phyloP scores from a whole-genome alignment of 257 asterid species.

The Linderniella brevidens region DNA sequence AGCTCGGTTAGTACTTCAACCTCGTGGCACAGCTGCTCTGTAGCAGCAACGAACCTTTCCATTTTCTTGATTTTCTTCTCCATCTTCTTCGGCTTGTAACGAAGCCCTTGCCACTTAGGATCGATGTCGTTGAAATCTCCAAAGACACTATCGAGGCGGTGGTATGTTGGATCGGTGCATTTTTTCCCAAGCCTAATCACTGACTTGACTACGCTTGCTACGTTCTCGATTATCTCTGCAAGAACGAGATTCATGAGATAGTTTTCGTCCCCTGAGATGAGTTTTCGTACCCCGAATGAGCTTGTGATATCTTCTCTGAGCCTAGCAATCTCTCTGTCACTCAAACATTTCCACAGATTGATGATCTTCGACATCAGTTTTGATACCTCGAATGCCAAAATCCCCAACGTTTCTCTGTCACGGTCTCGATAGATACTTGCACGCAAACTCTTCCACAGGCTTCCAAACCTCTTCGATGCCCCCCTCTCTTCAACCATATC shows the following conservation, averaged over 20 bases:
- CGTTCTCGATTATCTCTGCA: conserved; percentile 47
- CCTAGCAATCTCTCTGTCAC: conserved; percentile 34
- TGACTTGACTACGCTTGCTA: conserved; percentile 33
- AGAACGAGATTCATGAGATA: conserved; percentile 58
- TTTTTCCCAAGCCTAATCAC: conserved; percentile 56
- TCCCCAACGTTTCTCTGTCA: conserved; percentile 35
- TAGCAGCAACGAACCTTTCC: conserved; percentile 64
- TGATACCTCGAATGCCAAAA: conserved; percentile 62
- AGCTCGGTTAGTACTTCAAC: conserved; percentile 63
- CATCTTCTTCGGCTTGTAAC: conserved; percentile 57
- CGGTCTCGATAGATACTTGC: conserved; percentile 33
- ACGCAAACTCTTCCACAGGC: conserved; percentile 53
- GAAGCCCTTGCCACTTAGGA: conserved; percentile 39
- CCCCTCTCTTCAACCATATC: conserved; percentile 46
- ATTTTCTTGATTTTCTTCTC: conserved; percentile 75
- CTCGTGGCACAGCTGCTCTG: conserved; percentile 63
- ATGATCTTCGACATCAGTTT: conserved; percentile 67
- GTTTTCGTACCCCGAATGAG: conserved; percentile 50
- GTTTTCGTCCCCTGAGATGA: conserved; percentile 44
- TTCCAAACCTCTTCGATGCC: conserved; percentile 45
- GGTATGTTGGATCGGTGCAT: conserved; percentile 40
- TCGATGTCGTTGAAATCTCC: conserved; percentile 33
- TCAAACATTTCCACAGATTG: conserved; percentile 48
- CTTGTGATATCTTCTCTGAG: conserved; percentile 48
- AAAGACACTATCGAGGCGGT: conserved; percentile 34